Evolutionary conservation across 495 filamentous ascomycete species (phyloP).

Genomic region (Lasiosphaeriaceae sp.): DNA sequence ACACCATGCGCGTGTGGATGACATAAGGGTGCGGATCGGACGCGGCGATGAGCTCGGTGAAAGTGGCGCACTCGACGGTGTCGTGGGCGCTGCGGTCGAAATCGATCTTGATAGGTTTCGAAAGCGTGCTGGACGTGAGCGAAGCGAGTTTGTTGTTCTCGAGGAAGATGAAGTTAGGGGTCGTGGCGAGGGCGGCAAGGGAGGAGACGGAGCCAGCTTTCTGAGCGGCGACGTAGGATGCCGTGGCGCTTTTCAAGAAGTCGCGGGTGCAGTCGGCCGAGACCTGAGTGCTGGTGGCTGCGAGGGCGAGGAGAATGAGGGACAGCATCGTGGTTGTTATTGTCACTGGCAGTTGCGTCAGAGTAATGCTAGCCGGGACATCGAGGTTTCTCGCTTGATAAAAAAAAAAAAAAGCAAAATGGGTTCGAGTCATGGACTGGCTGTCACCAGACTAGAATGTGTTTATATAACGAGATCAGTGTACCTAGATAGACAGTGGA

Average conservation of each 20-base stretch:
- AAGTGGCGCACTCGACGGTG: slow-evolving; percentile 41
- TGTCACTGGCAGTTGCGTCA: no score
- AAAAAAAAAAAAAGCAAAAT: no score
- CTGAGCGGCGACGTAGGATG: slow-evolving; percentile 14
- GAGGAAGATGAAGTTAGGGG: slow-evolving; percentile 10
- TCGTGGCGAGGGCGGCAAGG: not conserved
- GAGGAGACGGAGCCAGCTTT: slow-evolving; percentile 4
- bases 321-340: not conserved
- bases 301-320: not conserved
- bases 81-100: slow-evolving; percentile 21
- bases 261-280: slow-evolving; percentile 14
- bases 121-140: slow-evolving; percentile 8
- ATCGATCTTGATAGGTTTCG: slow-evolving; percentile 16
- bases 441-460: no score
- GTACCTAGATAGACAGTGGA: no score
- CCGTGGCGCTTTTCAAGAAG: slow-evolving; percentile 13
- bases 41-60: slow-evolving; percentile 46
- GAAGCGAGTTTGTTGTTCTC: slow-evolving; percentile 14
- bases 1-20: slow-evolving; percentile 34
- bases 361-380: no score
- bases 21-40: slow-evolving; percentile 31
- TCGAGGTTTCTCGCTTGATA: no score
- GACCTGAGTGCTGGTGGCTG: not conserved
- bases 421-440: no score
- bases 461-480: no score